Evolutionary conservation across 805 yeast genomes (phyloP).

Genomic region (Torulaspora delbrueckii): DNA sequence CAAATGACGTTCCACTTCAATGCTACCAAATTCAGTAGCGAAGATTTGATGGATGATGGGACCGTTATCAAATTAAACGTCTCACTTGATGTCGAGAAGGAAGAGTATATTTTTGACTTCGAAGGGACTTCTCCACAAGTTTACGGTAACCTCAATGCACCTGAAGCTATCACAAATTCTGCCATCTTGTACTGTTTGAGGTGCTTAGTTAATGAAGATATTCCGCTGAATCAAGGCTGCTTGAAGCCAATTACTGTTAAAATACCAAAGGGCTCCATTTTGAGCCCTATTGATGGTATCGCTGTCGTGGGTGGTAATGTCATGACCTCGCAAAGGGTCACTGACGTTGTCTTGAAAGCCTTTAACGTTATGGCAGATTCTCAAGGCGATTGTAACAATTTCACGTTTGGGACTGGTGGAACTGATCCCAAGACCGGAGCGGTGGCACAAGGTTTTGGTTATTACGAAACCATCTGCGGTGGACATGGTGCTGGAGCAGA

Average conservation of each 20-base stretch:
- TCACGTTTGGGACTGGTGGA: slow-evolving; percentile 85
- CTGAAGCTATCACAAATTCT: slow-evolving; percentile 81
- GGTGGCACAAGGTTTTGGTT: slow-evolving; percentile 64
- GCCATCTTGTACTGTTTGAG: slow-evolving; percentile 86
- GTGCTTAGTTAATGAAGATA: slow-evolving; percentile 77
- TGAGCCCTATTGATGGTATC: slow-evolving; percentile 76
- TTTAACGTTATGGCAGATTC: slow-evolving; percentile 90
- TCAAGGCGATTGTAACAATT: slow-evolving; percentile 92
- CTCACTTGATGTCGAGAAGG: slow-evolving; percentile 44
- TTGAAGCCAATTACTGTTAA: slow-evolving; percentile 67
- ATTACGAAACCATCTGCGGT: slow-evolving; percentile 92
- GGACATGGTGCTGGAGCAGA: slow-evolving; percentile 78
- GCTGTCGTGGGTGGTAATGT: slow-evolving; percentile 97
- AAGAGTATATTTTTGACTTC: slow-evolving; percentile 74
- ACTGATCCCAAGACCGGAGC: slow-evolving; percentile 43
- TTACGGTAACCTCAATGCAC: slow-evolving; percentile 89
- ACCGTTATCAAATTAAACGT: slow-evolving; percentile 57
- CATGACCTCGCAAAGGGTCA: slow-evolving; percentile 87
- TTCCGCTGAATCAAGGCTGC: slow-evolving; percentile 93
- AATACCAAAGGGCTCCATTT: slow-evolving; percentile 56
- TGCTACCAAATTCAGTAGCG: slow-evolving; percentile 41
- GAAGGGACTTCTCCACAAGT: slow-evolving; percentile 82
- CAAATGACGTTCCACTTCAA: slow-evolving; percentile 43
- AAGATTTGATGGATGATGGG: slow-evolving; percentile 79
- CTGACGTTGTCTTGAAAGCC: slow-evolving; percentile 83